These are phyloP conservation scores for Claviceps sorghi DNA, from an alignment of 2,329 filamentous ascomycete genomes.

Conservation along the genomic window DNA sequence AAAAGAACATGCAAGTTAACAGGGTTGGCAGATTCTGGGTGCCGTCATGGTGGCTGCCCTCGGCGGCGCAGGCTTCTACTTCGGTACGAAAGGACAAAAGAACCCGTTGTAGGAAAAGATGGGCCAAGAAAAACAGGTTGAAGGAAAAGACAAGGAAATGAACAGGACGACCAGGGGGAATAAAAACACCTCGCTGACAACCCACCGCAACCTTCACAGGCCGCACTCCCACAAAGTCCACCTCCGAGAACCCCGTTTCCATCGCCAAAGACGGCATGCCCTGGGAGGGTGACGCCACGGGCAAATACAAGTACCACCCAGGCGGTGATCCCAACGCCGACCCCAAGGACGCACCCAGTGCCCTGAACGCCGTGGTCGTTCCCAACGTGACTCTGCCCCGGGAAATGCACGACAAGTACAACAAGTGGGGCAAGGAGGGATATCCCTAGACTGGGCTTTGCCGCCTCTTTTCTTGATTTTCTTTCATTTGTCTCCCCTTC, in stretches of 20 bases:
- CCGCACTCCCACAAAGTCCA: conserved; percentile 70
- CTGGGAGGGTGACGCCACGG: conserved; percentile 60
- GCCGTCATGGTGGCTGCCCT: conserved; percentile 84
- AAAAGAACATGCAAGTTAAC: background rate
- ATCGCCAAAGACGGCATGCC: conserved; percentile 71
- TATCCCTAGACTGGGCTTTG: conserved; percentile 38
- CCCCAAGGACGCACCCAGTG: conserved; percentile 83
- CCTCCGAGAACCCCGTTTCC: conserved; percentile 64
- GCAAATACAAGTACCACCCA: conserved; percentile 69
- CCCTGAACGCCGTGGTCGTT: conserved; percentile 86
- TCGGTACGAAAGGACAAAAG: conserved; percentile 40
- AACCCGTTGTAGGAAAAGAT: background rate
- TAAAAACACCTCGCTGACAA: background rate
- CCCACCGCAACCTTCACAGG: conserved; percentile 29
- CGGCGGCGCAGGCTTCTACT: conserved; percentile 78
- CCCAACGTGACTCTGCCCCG: conserved; percentile 87
- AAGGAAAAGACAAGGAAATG: background rate
- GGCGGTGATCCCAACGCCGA: conserved; percentile 63
- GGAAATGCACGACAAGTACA: conserved; percentile 91
- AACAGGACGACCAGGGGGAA: no score
- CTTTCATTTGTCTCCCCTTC: background rate
- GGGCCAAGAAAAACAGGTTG: background rate
- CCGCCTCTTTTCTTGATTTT: background rate
- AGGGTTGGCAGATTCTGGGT: conserved; percentile 56
- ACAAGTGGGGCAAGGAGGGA: conserved; percentile 99